Evolutionary conservation across 2,329 filamentous ascomycete species (phyloP).

Genomic region (Xylariaceae sp.): DNA sequence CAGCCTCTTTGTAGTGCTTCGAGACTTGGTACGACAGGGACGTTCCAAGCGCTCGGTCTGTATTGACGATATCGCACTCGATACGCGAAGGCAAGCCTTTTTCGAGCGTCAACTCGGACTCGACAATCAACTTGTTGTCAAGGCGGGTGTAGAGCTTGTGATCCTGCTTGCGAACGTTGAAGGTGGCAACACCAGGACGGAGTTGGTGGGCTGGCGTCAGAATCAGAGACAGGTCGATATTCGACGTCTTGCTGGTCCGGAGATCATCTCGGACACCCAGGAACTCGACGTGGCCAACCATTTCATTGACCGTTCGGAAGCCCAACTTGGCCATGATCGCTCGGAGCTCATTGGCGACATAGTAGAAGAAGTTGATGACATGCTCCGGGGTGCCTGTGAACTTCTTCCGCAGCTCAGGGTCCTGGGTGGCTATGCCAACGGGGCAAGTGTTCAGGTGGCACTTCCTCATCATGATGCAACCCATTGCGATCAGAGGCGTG

Average conservation of each 20-base stretch:
- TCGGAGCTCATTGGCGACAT: conserved; percentile 89
- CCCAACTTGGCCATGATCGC: conserved; percentile 96
- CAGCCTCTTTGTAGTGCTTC: conserved; percentile 82
- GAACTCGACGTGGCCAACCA: conserved; percentile 88
- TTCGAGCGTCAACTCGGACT: conserved; percentile 89
- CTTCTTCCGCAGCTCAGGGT: conserved; percentile 89
- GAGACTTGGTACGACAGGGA: conserved; percentile 95
- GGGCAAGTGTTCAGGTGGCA: conserved; percentile 52
- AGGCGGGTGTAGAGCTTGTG: conserved; percentile 88
- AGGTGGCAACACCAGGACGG: conserved; percentile 87
- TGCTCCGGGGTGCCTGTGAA: conserved; percentile 91
- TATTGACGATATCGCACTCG: conserved; percentile 95
- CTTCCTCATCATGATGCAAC: conserved; percentile 91
- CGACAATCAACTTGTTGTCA: conserved; percentile 95
- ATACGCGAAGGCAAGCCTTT: conserved; percentile 90
- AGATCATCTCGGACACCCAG: conserved; percentile 85
- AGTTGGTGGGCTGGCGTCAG: conserved; percentile 94
- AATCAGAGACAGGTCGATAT: conserved; percentile 88
- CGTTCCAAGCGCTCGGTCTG: conserved; percentile 86
- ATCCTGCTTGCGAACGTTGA: conserved; percentile 97
- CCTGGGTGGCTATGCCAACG: conserved; percentile 92
- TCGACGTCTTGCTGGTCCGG: conserved; percentile 80
- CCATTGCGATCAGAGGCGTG: conserved; percentile 91
- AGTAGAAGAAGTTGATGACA: conserved; percentile 99
- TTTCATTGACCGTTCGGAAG: conserved; percentile 93